These are phyloP conservation scores for Agrocybe chaxingu DNA, from an alignment of 768 basidiomycete species.

Conservation along the genomic window DNA sequence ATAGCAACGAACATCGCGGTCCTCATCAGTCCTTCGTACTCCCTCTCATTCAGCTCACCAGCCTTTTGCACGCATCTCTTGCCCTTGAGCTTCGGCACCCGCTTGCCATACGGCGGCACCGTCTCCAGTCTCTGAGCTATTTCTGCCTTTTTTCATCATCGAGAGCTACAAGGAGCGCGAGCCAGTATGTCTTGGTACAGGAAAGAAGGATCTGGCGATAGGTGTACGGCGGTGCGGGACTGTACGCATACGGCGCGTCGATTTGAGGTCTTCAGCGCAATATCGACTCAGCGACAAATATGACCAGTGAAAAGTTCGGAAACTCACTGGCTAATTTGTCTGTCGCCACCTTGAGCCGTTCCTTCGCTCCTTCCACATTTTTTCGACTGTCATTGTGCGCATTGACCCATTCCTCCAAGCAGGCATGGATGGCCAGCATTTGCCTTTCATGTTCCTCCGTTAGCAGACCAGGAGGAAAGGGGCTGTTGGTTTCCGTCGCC, in stretches of 20 bases:
- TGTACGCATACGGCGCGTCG: slow-evolving; percentile 16
- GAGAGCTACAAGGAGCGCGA: slow-evolving; percentile 16
- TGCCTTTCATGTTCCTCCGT: slow-evolving; percentile 13
- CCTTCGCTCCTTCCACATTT: slow-evolving; percentile 7
- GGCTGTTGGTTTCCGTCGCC: background rate
- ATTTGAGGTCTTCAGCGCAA: slow-evolving; percentile 11
- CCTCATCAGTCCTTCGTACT: slow-evolving; percentile 25
- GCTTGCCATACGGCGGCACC: slow-evolving; percentile 16
- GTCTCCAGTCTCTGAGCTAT: slow-evolving; percentile 14
- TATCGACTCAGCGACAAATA: background rate
- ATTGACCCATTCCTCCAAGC: slow-evolving; percentile 14
- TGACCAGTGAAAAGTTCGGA: background rate
- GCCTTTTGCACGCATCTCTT: slow-evolving; percentile 17
- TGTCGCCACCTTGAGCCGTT: slow-evolving; percentile 12
- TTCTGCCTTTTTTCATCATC: slow-evolving; percentile 15
- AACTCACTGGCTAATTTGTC: slow-evolving; percentile 13
- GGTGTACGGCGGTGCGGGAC: slow-evolving; percentile 15
- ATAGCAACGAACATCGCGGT: slow-evolving; percentile 14
- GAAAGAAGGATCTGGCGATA: slow-evolving; percentile 18
- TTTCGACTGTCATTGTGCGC: slow-evolving; percentile 12
- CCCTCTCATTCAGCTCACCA: slow-evolving; percentile 15
- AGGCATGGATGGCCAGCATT: slow-evolving; percentile 15
- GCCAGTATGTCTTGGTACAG: slow-evolving; percentile 21
- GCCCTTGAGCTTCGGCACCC: slow-evolving; percentile 17
- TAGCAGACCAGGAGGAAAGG: slow-evolving; percentile 16